A percentile compares a stretch with the other conserved stretches of the same genome.
phyloP scores from a whole-genome alignment of 805 yeast genomes.

The Metschnikowia cubensis region DNA sequence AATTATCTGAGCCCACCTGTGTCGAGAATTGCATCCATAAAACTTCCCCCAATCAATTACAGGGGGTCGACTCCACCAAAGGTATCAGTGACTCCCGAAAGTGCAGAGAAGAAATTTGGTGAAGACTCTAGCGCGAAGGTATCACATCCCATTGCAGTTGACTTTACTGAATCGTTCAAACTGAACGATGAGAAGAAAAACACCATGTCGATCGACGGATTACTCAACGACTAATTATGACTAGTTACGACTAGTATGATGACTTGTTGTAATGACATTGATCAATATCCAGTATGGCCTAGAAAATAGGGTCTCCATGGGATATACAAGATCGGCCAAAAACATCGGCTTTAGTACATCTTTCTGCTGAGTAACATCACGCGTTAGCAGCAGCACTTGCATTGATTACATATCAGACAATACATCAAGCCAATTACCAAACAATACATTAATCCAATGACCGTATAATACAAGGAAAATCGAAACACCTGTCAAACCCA shows the following conservation, averaged over 20 bases:
- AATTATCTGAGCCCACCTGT: background rate
- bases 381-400: conserved; percentile 2
- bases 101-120: background rate
- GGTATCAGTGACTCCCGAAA: background rate
- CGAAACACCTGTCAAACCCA: no score
- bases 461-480: no score
- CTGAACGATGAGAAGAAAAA: conserved; percentile 15
- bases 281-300: no score
- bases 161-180: conserved; percentile 17
- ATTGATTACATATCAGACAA: background rate
- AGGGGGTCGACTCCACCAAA: background rate
- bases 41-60: conserved; percentile 1
- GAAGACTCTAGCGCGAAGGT: background rate
- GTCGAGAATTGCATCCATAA: background rate
- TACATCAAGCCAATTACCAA: background rate
- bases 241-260: background rate
- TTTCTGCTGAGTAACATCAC: background rate
- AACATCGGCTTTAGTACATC: background rate
- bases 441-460: background rate
- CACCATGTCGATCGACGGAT: conserved; percentile 38
- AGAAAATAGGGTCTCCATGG: background rate
- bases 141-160: conserved; percentile 16
- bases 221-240: conserved; percentile 27
- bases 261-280: no score
- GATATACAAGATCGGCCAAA: background rate